Conservation (phyloP, 768 basidiomycete genomes). For the Rhizopogon sp. region DNA sequence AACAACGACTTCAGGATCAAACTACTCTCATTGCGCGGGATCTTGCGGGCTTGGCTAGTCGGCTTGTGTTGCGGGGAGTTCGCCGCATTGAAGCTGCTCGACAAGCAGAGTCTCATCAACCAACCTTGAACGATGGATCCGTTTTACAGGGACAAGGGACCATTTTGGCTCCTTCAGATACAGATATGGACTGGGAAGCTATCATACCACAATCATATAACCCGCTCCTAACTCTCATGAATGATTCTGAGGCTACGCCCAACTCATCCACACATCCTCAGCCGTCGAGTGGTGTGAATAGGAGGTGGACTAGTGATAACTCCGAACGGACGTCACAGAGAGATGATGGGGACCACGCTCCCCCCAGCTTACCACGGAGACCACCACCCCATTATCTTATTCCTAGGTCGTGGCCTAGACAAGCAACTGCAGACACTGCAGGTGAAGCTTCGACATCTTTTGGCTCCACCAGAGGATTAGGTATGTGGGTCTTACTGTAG, state of each 20-base stretch:
- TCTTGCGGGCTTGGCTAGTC: constrained; percentile 26
- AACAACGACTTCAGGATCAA: constrained; percentile 24
- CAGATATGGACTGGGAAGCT: constrained; percentile 1
- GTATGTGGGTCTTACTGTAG: constrained; percentile 13
- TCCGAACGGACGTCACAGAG: background rate
- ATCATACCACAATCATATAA: background rate
- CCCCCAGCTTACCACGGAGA: background rate
- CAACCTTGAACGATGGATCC: background rate
- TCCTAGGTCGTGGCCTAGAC: background rate
- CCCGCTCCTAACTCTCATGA: background rate
- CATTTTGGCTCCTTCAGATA: background rate
- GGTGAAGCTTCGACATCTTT: background rate
- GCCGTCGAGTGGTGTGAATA: background rate
- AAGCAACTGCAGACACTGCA: background rate
- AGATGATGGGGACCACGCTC: background rate
- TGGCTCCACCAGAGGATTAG: constrained; percentile 24
- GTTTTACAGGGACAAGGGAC: background rate
- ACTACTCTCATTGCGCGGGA: constrained; percentile 28
- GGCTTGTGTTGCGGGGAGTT: constrained; percentile 15
- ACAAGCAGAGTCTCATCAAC: background rate
- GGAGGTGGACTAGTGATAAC: background rate
- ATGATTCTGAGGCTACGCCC: background rate
- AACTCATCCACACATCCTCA: background rate
- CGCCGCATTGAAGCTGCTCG: constrained; percentile 19
- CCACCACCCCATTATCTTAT: background rate